phyloP scores from a whole-genome alignment of 129 eudicot genomes.

The sunflower (Helianthus annuus) region HanXRQr2.0-SUNRISE NC_035448.2:171535785-171536284 shows the following conservation, averaged over 20 bases:
- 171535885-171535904: constrained; percentile 4
- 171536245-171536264: constrained; percentile 16
- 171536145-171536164: background rate
- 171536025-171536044: background rate
- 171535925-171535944: too few relatives aligned
- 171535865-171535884: background rate
- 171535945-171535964: background rate
- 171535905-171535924: constrained; percentile 2
- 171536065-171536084: background rate
- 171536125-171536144: constrained; percentile 14
- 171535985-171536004: constrained; percentile 4
- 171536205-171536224: background rate
- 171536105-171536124: background rate
- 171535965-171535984: constrained; percentile 21
- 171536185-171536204: constrained; percentile 21
- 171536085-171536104: constrained; percentile 6
- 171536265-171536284: constrained; percentile 3
- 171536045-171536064: constrained; percentile 12
- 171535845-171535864: background rate
- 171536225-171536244: constrained; percentile 11
- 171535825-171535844: constrained; percentile 1
- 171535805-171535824: constrained; percentile 12
- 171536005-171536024: constrained; percentile 18
- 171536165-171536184: constrained; percentile 13
- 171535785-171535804: constrained; percentile 10